Evolutionary conservation across 2,329 filamentous ascomycete genomes (phyloP), one percentile per base, ranked within the genome.

Genomic region (Aspergillus chevalieri): DNA sequence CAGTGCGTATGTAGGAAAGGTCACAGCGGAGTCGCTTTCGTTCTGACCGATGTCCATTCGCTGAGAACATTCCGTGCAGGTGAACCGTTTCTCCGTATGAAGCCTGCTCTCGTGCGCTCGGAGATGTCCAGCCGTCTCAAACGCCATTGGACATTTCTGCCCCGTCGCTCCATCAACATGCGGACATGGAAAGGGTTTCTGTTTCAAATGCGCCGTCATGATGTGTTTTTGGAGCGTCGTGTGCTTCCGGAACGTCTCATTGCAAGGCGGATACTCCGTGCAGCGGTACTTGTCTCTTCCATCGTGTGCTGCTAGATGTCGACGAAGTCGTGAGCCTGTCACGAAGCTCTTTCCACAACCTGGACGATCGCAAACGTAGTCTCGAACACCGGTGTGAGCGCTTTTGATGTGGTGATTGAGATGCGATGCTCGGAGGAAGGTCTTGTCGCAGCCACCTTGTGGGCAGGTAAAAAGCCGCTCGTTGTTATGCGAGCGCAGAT

Each of bases 401-500:
- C 86, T 87, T 65, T 91, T 90, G 63, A 94, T 72, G 66, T 97
- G 92, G 56, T 90, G 85, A 52, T 86, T 84, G 15, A 96, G 77
- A 70, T 96, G 90, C 59, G 92, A 92, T 57, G 89, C 82, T 53
- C 93, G 87, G 12, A 89, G 80, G 65, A 95, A 97, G 39, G 84
- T 80, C 73, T 95, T 96, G 60, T 82, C 81, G 64, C 92, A 97
- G 39, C 72, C 83, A 5, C 78, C 72, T 53, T 85, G 79, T 2
- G 77, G 74, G 63, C 92, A 97, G 36, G 78, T 76, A 67, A 87
- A 94, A 0, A 89, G 84, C 1, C 91, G 83, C 58, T 92, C 87
- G 58, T 92, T 89, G 47, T 83, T 92, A 67, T 97, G 92, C 1
- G 87, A 90, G 55, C 89, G 81, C 21, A 92, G 72, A 63, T 97